A percentile compares a stretch with the other conserved stretches of the same genome.
Conservation (phyloP, 148 eudicot genomes). For the Arbutus unedo region DNA sequence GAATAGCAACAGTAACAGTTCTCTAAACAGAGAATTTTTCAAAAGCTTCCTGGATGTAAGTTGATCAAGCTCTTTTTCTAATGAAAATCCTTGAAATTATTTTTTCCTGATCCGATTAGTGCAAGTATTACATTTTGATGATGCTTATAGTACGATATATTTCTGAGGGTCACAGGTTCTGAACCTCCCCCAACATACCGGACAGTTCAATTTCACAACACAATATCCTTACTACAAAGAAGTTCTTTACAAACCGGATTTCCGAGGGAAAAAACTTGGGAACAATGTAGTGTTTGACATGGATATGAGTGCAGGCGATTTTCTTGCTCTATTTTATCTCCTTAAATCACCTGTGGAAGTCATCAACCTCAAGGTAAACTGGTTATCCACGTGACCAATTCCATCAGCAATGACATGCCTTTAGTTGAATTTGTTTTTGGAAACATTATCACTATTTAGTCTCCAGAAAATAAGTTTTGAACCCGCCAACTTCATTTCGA, state of each 20-base stretch:
- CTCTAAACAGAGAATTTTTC: slow-evolving; percentile 50
- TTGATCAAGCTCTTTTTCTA: background rate
- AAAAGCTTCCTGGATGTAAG: slow-evolving; percentile 67
- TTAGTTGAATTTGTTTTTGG: background rate
- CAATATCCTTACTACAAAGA: slow-evolving; percentile 62
- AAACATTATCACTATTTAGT: background rate
- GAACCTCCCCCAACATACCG: slow-evolving; percentile 55
- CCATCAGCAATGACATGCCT: background rate
- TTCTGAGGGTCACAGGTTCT: slow-evolving; percentile 51
- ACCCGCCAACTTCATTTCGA: background rate
- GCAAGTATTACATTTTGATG: background rate
- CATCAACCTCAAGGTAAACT: slow-evolving; percentile 61
- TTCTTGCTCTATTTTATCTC: slow-evolving; percentile 74
- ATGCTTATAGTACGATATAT: background rate
- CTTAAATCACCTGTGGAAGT: slow-evolving; percentile 69
- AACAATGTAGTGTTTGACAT: slow-evolving; percentile 71
- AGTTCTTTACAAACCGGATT: slow-evolving; percentile 47
- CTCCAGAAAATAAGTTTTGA: background rate
- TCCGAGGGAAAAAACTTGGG: slow-evolving; percentile 42
- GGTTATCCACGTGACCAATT: background rate
- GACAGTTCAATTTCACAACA: slow-evolving; percentile 69
- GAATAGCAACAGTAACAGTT: slow-evolving; percentile 40
- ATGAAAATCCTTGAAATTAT: background rate
- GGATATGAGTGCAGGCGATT: slow-evolving; percentile 96
- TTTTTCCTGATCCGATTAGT: background rate